Conservation (phyloP, 1,284 basidiomycete genomes). For the Ustilago bromivora region DNA sequence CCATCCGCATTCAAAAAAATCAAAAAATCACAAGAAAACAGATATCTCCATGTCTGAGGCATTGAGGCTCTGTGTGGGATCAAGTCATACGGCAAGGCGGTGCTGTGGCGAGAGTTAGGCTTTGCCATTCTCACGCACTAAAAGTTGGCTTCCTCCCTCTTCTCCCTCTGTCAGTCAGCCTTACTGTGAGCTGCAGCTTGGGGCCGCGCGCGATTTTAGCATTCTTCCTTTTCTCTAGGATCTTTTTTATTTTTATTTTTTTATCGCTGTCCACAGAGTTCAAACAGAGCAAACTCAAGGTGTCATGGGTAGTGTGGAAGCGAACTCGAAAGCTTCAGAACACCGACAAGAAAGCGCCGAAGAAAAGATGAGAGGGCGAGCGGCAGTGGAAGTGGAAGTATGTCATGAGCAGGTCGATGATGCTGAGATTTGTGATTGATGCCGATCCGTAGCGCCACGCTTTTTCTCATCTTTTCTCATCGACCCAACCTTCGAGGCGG, state of each 20-base stretch:
- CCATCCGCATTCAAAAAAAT: conserved; percentile 15
- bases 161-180: not conserved
- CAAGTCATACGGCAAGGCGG: not conserved
- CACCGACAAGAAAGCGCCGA: not conserved
- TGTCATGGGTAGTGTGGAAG: too few relatives aligned
- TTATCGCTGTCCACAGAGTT: not conserved
- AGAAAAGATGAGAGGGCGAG: not conserved
- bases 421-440: conserved; percentile 4
- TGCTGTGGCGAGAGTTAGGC: not conserved
- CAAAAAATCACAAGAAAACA: not conserved
- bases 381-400: not conserved
- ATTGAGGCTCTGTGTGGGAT: not conserved
- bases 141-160: not conserved
- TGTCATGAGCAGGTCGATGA: not conserved
- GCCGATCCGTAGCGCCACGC: conserved; percentile 13
- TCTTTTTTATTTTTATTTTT: not conserved
- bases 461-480: conserved; percentile 4
- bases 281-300: not conserved
- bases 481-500: not conserved
- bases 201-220: conserved; percentile 4
- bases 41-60: not conserved
- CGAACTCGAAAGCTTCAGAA: not conserved
- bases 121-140: not conserved
- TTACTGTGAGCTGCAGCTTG: conserved; percentile 5
- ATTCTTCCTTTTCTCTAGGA: not conserved